Evolutionary conservation across 2,329 filamentous ascomycete genomes (phyloP), one percentile per base, ranked within the genome.

Genomic region (Juglanconis sp.): DNA sequence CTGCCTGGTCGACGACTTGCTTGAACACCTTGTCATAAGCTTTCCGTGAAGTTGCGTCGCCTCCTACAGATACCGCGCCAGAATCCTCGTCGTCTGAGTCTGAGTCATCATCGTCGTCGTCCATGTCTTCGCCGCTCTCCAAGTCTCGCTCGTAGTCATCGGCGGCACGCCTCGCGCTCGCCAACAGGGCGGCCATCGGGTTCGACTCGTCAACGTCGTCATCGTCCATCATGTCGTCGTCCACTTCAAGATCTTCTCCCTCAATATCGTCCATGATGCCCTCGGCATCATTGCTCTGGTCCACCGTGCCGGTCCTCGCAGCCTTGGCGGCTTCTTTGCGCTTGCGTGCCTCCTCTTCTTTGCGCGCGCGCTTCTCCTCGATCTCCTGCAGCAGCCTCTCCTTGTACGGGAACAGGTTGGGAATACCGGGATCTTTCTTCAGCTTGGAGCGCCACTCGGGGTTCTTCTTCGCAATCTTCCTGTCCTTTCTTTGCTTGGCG

Each of bases 351-450:
- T 96, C 91, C 70, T 96, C 92, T 65, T 87, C 86, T 79, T 94
- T 97, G 73, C 85, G 80, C 66, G 88, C 79, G 71, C 89, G 89
- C 69, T 86, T 89, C 77, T 96, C 91, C 77, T 99, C 95, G 68
- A 99, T 96, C 76, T 99, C 92, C 61, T 93, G 87, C 38, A 99
- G 84, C 34, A 99, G 85, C 81, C 90, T 93, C 74, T 97, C 93
- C 80, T 99, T 99, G 82, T 95, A 97, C 1, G 95, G 95, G 78
- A 97, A 99, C 40, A 97, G 79, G 72, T 98, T 99, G 46, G 95
- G 95, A 64, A 99, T 97, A 53, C 95, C 95, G 31, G 94, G 95
- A 70, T 99, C 95, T 80, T 98, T 99, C 85, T 97, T 98, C 67
- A 96, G 74, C 74, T 92, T 91, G 62, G 92, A 93, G 68, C 90